Evolutionary conservation across 306 rosid genomes (phyloP), one percentile per base, ranked within the genome.

Genomic region (Gastrolobium villosum): DNA sequence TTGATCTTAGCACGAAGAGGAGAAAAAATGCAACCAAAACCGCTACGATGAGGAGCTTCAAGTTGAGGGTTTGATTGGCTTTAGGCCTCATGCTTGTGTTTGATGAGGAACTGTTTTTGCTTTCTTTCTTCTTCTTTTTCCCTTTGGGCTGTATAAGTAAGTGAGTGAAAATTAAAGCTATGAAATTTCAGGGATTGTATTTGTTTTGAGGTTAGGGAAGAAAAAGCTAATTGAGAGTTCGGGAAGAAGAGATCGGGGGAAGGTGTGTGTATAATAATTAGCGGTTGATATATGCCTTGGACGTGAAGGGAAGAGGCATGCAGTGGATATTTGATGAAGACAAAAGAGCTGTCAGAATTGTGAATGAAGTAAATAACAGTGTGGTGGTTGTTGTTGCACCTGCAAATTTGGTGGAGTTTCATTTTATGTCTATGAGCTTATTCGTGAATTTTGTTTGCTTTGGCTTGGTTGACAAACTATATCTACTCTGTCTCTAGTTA

Each of bases 21-120:
- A 93, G 50, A 36, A 84, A 75, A 40, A 85, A 70, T 8, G 86
- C 88, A 13, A 88, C 76, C 62, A 87, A 70, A 5, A 89, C 35
- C 1, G 83, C 92, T 7, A 89, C 65, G 36, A 86, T 30, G 30
- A 93, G 89, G 69, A 87, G 61, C 90, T 87, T 93, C 15, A 65
- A 50, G 84, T 89, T 93, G 69, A 86, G 76, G 73, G 49, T 14
- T 78, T 73, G 83, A 72, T 89, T 75, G 57, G 91, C 5, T 83
- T 90, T 92, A 46, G 92, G 36, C 89, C 94, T 93, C 96, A 90
- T 90, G 72, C 59, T 77, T 68, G 34, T 3, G 34, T 3, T 40
- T 3, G 26, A 20, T n/a, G 26, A 20, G 26, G 26, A 20, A 20
- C 26, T 20, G 26, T 20, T 20, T 20, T 20, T 20, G 26, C 26